Evolutionary conservation across 306 rosid genomes (phyloP), one percentile per base, ranked within the genome.

Genomic region (Mimosa pudica): DNA sequence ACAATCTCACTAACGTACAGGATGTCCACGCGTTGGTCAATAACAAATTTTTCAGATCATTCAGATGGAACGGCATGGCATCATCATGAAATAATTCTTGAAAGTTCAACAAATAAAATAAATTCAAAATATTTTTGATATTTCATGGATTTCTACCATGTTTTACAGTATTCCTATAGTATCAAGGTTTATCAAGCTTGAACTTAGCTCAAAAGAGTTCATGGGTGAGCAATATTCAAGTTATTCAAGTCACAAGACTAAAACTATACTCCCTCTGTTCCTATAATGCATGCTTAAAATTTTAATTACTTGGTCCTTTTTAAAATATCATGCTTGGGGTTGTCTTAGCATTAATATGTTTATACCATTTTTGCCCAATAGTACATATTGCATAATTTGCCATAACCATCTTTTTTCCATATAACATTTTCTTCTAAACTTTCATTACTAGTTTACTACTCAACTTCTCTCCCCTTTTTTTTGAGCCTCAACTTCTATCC

Each of bases 11-110:
- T 24, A 24, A 24, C 30, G 30, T 24, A 24, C 30, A 57, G 44
- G 51, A 13, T 69, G 36, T n/a, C 36, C 17, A 38, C 6, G 4
- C 71, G 1, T 38, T 38, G 45, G 70, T 64, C 46, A 64, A 64
- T 20, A 36, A 24, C 30, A 24, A 24, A 17, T 35, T 64, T 64
- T 17, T 9, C n/a, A n/a, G 30, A 24, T 24, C 30, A 24, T 24
- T 67, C 51, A 67, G 42, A 67, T 17, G 36, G 14, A 45, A 18
- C 55, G 45, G 74, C 74, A 69, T 17, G 51, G 46, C 74, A 44
- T 45, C 30, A 69, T 45, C 0, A 45, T 24, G 35, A 20, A 46
- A 70, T 47, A 70, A 47, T 47, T 47, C 16, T 48, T 46, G 16
- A n/a, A n/a, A 55, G 20, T 55, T n/a, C 61, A 71, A 20, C 49